Base-by-base conservation (phyloP, 768 basidiomycete genomes). In the Lentinula edodes region DNA sequence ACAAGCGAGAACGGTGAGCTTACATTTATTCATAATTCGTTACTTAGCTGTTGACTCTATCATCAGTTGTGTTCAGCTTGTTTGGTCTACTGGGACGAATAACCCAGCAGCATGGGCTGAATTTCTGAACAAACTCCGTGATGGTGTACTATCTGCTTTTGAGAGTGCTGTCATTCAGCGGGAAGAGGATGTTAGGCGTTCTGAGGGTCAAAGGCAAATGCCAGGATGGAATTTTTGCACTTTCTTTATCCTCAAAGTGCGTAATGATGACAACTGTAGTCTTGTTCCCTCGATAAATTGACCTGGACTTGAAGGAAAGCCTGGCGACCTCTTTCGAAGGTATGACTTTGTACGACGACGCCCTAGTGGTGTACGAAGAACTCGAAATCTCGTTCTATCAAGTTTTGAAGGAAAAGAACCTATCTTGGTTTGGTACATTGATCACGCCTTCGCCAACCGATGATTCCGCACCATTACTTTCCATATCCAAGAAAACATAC, bases 161-260 rank as follows among this genome's bases (percentile, higher is more conserved):
- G 93, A 98, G 67, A 73, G 79, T 16, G 87, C 90, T 1, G 80
- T 98, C 43, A 74, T 81, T 9, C 85, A 86, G 61, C 82, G 93
- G 15, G 93, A 95, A 68, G 97, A 98, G 50, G 95, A 97, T 63
- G 89, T 98, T 3, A 88, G 82, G 67, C 84, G 93, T 41, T 93
- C 91, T 0, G 96, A 99, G 69, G 82, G 85, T 52, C 93, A 98
- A 72, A 82, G 92, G 60, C 83, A 89, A 67, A 91, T 95, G 85
- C 93, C 94, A 1, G 96, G 97, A 8, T 99, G 97, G 97, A 97
- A 97, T 70, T 99, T 97, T 70, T 95, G 95, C 71, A 95, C 91
- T 0, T 98, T 95, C 77, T 98, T 98, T 73, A 86, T 95, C 55
- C 78, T 95, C 41, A 99, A 98, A 86, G 96, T 93, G 59, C 61